These are phyloP conservation scores for Pestalotiopsis sp. DNA, from an alignment of 2,329 filamentous ascomycete genomes.

Conservation along the genomic window DNA sequence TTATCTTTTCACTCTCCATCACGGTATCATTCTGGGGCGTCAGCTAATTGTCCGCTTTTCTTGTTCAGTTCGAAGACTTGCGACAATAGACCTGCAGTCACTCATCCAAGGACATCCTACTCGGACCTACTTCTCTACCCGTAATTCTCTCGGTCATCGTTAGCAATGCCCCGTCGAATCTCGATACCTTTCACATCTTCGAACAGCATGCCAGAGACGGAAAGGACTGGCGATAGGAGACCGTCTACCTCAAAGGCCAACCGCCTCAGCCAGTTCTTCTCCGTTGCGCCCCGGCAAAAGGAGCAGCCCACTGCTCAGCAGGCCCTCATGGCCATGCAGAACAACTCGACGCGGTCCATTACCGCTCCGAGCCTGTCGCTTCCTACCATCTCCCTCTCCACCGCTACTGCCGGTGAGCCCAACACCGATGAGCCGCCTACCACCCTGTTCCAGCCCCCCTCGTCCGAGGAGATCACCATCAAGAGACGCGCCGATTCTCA, in stretches of 20 bases:
- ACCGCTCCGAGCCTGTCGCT: constrained; percentile 74
- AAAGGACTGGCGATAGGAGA: constrained; percentile 57
- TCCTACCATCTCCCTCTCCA: constrained; percentile 90
- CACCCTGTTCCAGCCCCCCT: constrained; percentile 85
- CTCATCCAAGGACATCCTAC: neutral
- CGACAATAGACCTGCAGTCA: neutral
- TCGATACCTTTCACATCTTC: constrained; percentile 57
- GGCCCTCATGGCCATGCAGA: constrained; percentile 67
- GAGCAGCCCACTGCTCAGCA: constrained; percentile 66
- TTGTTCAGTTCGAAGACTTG: neutral
- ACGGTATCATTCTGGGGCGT: neutral
- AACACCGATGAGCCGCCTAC: constrained; percentile 74
- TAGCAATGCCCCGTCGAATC: constrained; percentile 62
- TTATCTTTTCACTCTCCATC: neutral
- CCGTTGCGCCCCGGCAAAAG: constrained; percentile 75
- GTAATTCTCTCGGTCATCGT: neutral
- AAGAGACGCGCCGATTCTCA: constrained; percentile 82
- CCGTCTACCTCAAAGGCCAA: constrained; percentile 69
- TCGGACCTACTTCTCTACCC: neutral
- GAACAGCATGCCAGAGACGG: constrained; percentile 48
- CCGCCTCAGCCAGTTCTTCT: constrained; percentile 82
- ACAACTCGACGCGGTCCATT: constrained; percentile 62
- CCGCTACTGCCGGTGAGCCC: constrained; percentile 74
- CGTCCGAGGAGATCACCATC: constrained; percentile 77
- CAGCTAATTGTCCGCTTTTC: neutral